phyloP scores from a whole-genome alignment of 164 flowering plant genomes.

The Echeveria elegans region DNA sequence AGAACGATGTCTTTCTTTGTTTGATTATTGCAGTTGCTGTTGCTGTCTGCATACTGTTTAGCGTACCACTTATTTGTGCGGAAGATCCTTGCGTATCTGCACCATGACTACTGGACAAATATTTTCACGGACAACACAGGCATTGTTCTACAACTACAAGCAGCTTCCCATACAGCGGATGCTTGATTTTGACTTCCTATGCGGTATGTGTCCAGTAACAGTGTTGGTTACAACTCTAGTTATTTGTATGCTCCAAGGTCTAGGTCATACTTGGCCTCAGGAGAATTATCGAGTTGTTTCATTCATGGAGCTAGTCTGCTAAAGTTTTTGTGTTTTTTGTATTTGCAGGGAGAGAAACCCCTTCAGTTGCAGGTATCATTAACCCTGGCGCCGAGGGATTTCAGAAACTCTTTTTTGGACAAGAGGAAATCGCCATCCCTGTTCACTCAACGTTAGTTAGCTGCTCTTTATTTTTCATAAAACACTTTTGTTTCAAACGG shows the following conservation, averaged over 20 bases:
- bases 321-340: background rate
- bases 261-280: background rate
- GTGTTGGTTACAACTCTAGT: background rate
- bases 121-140: conserved; percentile 87
- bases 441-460: conserved; percentile 69
- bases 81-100: background rate
- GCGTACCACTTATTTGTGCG: background rate
- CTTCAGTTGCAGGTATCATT: conserved; percentile 95
- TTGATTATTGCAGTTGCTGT: background rate
- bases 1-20: background rate
- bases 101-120: conserved; percentile 92
- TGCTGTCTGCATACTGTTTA: background rate
- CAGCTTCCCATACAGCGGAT: conserved; percentile 96
- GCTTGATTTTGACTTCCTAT: conserved; percentile 99
- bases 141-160: conserved; percentile 91
- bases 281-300: background rate
- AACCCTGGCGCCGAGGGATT: conserved; percentile 97
- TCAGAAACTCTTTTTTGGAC: conserved; percentile 97
- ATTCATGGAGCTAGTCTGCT: background rate
- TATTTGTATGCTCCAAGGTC: background rate
- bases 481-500: background rate
- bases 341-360: conserved; percentile 79
- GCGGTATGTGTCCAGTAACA: conserved; percentile 34
- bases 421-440: conserved; percentile 97
- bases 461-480: background rate